Evolutionary conservation across 179 eudicot genomes (phyloP).

Genomic region (Beta corolliflora): DNA sequence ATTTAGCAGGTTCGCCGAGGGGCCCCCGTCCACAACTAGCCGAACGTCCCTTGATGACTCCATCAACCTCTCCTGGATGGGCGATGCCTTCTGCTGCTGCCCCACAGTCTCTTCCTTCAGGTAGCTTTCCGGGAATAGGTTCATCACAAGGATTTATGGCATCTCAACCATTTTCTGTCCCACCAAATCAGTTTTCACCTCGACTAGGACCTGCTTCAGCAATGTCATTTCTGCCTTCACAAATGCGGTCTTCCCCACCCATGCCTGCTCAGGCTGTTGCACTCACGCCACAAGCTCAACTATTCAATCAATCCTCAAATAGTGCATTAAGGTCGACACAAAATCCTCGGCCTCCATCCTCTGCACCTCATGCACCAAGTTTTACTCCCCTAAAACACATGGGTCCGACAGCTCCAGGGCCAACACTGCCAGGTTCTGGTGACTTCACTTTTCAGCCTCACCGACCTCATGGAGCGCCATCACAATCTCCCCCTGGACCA

Average conservation of each 20-base stretch:
- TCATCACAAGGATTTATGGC: slow-evolving; percentile 21
- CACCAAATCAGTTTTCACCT: slow-evolving; percentile 33
- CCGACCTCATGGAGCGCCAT: slow-evolving; percentile 46
- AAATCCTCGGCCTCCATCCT: slow-evolving; percentile 35
- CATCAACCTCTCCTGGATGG: slow-evolving; percentile 38
- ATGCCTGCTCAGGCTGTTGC: slow-evolving; percentile 32
- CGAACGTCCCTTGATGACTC: slow-evolving; percentile 29
- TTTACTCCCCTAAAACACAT: slow-evolving; percentile 53
- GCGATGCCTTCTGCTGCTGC: slow-evolving; percentile 30
- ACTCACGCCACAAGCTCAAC: slow-evolving; percentile 30
- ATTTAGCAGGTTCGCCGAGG: slow-evolving; percentile 36
- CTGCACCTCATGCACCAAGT: slow-evolving; percentile 43
- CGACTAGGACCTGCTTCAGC: slow-evolving; percentile 35
- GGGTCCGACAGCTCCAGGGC: slow-evolving; percentile 41
- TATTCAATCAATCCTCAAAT: slow-evolving; percentile 35
- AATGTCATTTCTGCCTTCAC: slow-evolving; percentile 34
- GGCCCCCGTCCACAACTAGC: slow-evolving; percentile 31
- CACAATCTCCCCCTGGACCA: slow-evolving; percentile 47
- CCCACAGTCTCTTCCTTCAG: slow-evolving; percentile 21
- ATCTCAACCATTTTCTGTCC: slow-evolving; percentile 28
- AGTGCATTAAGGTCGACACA: slow-evolving; percentile 36
- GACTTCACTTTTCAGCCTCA: slow-evolving; percentile 87
- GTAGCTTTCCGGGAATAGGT: slow-evolving; percentile 27
- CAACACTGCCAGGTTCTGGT: slow-evolving; percentile 46
- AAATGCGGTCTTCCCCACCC: slow-evolving; percentile 37